These are phyloP conservation scores for Nicotiana tomentosiformis DNA, from an alignment of 257 asterid genomes.

Conservation along the genomic window DNA sequence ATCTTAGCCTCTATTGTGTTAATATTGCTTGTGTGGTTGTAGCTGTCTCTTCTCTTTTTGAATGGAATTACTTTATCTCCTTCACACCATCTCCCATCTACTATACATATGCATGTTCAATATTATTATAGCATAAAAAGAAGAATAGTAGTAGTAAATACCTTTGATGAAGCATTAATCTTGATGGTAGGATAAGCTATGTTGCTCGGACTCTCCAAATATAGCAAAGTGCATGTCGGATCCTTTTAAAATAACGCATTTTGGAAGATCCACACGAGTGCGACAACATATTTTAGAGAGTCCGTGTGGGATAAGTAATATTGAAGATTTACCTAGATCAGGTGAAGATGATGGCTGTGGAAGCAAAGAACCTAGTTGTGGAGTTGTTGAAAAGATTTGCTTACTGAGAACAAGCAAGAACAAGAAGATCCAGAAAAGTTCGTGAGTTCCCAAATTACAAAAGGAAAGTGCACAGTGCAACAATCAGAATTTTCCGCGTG, in stretches of 20 bases:
- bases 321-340: background rate
- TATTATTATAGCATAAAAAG: background rate
- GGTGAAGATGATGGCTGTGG: background rate
- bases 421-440: background rate
- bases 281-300: background rate
- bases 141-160: background rate
- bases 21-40: background rate
- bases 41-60: conserved; percentile 47
- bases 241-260: background rate
- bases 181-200: background rate
- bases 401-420: background rate
- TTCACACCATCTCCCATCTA: conserved; percentile 18
- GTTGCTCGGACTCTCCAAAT: background rate
- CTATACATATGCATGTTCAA: conserved; percentile 5
- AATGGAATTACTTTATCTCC: conserved; percentile 42
- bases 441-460: background rate
- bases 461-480: background rate
- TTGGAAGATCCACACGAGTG: background rate
- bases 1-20: conserved; percentile 14
- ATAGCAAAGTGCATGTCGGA: background rate
- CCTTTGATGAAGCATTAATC: background rate
- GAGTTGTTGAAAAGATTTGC: background rate
- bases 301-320: background rate
- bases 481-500: conserved; percentile 1
- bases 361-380: background rate